Percentiles rank a stretch among this genome's conserved stretches.
Evolutionary conservation across 2,329 filamentous ascomycete species (phyloP).

Genomic region (Massarina eburnea): DNA sequence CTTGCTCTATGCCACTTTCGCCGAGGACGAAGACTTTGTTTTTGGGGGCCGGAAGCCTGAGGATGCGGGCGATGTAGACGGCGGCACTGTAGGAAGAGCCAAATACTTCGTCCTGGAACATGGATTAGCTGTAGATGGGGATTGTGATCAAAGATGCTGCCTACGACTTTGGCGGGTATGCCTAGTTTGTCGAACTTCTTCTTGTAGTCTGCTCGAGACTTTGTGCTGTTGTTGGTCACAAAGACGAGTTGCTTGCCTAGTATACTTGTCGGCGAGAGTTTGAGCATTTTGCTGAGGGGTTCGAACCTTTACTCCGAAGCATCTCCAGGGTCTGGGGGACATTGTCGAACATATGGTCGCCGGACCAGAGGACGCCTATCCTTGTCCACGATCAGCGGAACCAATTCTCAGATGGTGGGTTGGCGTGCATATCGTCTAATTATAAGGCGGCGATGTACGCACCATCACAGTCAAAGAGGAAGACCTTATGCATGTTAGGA

Average conservation of each 20-base stretch:
- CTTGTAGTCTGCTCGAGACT: conserved; percentile 88
- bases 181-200: conserved; percentile 83
- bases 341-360: conserved; percentile 83
- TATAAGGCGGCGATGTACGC: conserved; percentile 17
- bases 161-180: conserved; percentile 70
- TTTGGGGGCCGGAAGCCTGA: conserved; percentile 74
- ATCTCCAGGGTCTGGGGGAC: conserved; percentile 83
- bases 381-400: conserved; percentile 46
- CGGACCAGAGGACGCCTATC: conserved; percentile 93
- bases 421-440: not conserved
- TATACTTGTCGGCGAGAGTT: too few species aligned
- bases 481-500: conserved; percentile 64
- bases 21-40: conserved; percentile 95
- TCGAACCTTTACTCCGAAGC: conserved; percentile 74
- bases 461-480: conserved; percentile 98
- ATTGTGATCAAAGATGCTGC: conserved; percentile 10
- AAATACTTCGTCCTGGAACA: conserved; percentile 80
- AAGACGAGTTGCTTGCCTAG: conserved; percentile 90
- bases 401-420: not conserved
- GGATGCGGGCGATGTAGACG: conserved; percentile 92
- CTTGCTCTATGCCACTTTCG: conserved; percentile 86
- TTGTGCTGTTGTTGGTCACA: conserved; percentile 98
- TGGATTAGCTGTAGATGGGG: conserved; percentile 3
- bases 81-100: conserved; percentile 93
- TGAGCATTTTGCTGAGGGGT: conserved; percentile 2